Percentiles rank a stretch among this genome's conserved stretches.
These are phyloP conservation scores for Eutypella sp. DNA, from an alignment of 2,329 filamentous ascomycete species.

Conservation along the genomic window DNA sequence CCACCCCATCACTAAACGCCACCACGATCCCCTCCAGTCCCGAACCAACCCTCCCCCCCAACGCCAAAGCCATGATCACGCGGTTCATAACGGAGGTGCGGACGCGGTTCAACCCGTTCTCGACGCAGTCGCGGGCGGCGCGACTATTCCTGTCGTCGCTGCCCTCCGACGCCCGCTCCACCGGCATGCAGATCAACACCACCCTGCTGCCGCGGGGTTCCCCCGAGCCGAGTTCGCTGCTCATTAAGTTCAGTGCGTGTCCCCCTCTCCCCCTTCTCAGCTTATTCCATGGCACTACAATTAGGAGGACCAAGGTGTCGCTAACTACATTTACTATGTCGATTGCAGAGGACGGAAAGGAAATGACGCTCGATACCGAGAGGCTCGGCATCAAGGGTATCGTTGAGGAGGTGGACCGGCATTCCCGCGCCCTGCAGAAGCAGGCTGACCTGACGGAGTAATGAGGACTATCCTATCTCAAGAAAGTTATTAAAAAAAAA, in stretches of 20 bases:
- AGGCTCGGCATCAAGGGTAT: constrained; percentile 81
- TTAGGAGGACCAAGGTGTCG: not conserved
- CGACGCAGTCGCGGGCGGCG: constrained; percentile 69
- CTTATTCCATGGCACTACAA: constrained; percentile 13
- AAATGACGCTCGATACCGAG: constrained; percentile 76
- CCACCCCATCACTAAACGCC: too few relatives aligned
- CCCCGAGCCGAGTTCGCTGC: constrained; percentile 62
- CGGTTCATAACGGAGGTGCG: constrained; percentile 83
- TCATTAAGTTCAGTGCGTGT: constrained; percentile 84
- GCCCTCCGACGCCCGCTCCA: constrained; percentile 69
- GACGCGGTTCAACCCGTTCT: constrained; percentile 91
- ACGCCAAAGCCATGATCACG: constrained; percentile 68
- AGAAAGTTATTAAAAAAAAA: too few relatives aligned
- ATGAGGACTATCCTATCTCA: constrained; percentile 13
- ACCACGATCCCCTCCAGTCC: not conserved
- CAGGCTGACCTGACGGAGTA: constrained; percentile 67
- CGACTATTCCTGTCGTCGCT: constrained; percentile 84
- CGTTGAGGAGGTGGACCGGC: constrained; percentile 82
- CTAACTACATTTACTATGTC: constrained; percentile 16
- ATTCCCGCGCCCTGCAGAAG: constrained; percentile 77
- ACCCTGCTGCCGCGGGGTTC: constrained; percentile 68
- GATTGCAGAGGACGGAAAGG: constrained; percentile 78
- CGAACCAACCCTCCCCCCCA: constrained; percentile 1
- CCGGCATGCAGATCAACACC: constrained; percentile 72
- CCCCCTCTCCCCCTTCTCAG: too few relatives aligned